Conservation (phyloP, 331 rosid species). For the Quercus tomentella region DNA sequence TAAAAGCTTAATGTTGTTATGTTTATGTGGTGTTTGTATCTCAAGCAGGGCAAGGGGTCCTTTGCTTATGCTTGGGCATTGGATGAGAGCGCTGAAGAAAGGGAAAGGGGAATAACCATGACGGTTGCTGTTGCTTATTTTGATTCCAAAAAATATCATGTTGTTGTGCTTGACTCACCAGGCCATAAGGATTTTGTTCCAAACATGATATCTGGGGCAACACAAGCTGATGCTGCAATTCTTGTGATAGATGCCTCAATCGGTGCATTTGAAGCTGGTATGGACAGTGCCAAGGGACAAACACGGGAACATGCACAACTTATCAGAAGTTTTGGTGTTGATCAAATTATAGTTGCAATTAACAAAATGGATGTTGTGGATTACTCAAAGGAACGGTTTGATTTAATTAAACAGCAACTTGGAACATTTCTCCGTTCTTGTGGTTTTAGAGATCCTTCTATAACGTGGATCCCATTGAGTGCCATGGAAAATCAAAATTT, state of each 20-base stretch:
- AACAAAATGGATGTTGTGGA: conserved; percentile 94
- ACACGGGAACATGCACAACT: conserved; percentile 95
- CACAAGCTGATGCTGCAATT: conserved; percentile 97
- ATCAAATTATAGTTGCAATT: conserved; percentile 79
- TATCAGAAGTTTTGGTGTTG: conserved; percentile 97
- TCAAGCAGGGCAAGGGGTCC: conserved; percentile 88
- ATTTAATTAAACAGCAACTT: conserved; percentile 64
- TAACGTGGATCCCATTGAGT: conserved; percentile 88
- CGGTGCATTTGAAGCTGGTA: conserved; percentile 93
- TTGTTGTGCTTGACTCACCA: conserved; percentile 96
- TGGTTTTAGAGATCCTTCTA: conserved; percentile 71
- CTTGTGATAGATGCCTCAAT: conserved; percentile 88
- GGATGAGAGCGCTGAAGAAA: conserved; percentile 97
- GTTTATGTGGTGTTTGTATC: conserved; percentile 3
- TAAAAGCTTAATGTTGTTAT: conserved; percentile 10
- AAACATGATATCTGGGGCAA: conserved; percentile 97
- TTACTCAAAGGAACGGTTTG: conserved; percentile 82
- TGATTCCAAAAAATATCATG: conserved; percentile 84
- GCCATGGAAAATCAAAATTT: conserved; percentile 94
- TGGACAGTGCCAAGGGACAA: conserved; percentile 85
- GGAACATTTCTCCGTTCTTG: conserved; percentile 80
- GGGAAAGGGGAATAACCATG: conserved; percentile 99
- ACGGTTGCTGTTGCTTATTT: conserved; percentile 97
- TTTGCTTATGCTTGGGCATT: conserved; percentile 98
- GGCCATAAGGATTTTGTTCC: conserved; percentile 99